These are phyloP conservation scores for Rhodofomes roseus DNA, from an alignment of 1,284 basidiomycete species.

Conservation along the genomic window DNA sequence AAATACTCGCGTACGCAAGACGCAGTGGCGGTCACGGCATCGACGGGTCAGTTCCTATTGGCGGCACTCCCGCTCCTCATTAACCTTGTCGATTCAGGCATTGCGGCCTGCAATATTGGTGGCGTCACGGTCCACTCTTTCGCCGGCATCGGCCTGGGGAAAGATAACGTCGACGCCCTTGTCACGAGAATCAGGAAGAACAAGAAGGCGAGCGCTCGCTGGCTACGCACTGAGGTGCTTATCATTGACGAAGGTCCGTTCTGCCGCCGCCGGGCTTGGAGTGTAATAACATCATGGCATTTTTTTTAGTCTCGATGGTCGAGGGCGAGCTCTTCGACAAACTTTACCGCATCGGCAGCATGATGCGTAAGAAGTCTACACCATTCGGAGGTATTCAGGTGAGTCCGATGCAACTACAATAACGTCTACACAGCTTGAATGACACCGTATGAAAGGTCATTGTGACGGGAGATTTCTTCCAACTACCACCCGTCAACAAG, in stretches of 20 bases:
- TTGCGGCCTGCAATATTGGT: conserved; percentile 90
- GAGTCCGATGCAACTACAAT: conserved; percentile 15
- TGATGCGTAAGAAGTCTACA: conserved; percentile 47
- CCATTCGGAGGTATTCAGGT: conserved; percentile 93
- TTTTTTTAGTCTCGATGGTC: conserved; percentile 80
- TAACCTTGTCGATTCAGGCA: conserved; percentile 44
- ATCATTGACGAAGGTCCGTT: conserved; percentile 86
- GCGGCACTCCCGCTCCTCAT: background rate
- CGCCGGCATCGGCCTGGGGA: conserved; percentile 82
- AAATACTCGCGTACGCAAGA: conserved; percentile 45
- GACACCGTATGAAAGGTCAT: conserved; percentile 52
- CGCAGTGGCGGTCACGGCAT: conserved; percentile 83
- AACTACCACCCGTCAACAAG: conserved; percentile 85
- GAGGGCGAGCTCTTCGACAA: conserved; percentile 88
- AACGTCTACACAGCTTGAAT: conserved; percentile 2
- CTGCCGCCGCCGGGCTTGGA: background rate
- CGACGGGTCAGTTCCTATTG: conserved; percentile 55
- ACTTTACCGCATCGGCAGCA: conserved; percentile 64
- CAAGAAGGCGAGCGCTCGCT: conserved; percentile 64
- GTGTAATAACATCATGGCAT: background rate
- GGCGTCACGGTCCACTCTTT: conserved; percentile 91
- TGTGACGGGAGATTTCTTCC: conserved; percentile 90
- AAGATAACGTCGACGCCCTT: conserved; percentile 55
- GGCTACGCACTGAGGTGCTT: conserved; percentile 73
- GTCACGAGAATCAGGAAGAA: conserved; percentile 64